phyloP scores from a whole-genome alignment of 495 filamentous ascomycete species.

The Xylaria flabelliformis region DNA sequence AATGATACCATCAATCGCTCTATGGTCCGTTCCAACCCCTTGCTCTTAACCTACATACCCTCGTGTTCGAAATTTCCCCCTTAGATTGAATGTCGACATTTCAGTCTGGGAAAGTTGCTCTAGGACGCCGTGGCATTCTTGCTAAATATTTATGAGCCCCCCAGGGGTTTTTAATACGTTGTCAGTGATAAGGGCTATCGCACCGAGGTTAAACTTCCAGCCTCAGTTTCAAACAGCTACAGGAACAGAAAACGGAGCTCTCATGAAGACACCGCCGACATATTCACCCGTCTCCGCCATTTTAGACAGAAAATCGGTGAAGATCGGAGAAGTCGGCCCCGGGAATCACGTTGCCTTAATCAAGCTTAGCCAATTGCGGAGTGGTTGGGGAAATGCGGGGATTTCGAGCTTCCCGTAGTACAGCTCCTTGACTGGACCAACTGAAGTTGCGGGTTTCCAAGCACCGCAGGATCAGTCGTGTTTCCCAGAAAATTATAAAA shows the following conservation, averaged over 20 bases:
- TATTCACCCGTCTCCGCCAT: neutral
- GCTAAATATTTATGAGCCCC: neutral
- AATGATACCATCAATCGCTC: neutral
- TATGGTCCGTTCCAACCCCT: neutral
- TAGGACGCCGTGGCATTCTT: neutral
- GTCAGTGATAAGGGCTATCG: neutral
- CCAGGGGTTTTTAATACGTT: neutral
- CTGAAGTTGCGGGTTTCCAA: neutral
- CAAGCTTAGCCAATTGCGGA: conserved; percentile 4
- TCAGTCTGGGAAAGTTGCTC: neutral
- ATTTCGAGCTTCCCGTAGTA: neutral
- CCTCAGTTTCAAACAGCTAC: neutral
- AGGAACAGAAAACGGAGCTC: neutral
- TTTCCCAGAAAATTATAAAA: too few species aligned
- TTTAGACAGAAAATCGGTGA: neutral
- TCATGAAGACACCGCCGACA: neutral
- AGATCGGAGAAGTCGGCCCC: neutral
- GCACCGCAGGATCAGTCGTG: neutral
- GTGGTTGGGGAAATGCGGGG: conserved; percentile 29
- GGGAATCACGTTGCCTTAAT: neutral
- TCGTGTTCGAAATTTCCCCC: neutral
- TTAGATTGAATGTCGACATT: neutral
- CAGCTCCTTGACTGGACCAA: neutral
- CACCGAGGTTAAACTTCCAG: neutral
- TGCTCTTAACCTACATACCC: neutral